phyloP scores from a whole-genome alignment of 441 rosid species.

The Hura crepitans region DNA sequence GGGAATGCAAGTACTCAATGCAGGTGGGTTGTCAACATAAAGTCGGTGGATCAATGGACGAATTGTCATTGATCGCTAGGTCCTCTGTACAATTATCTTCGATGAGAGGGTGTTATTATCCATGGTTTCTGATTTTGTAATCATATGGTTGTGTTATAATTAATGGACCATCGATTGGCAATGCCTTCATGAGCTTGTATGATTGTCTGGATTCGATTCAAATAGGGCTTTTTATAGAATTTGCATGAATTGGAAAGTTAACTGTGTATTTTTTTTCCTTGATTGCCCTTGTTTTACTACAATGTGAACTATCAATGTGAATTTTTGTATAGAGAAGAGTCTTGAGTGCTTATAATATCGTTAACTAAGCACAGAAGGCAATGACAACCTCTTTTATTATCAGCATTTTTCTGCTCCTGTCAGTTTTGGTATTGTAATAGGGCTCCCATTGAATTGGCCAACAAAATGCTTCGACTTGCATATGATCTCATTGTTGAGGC shows the following conservation, averaged over 20 bases:
- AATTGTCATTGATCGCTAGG: background rate
- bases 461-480: background rate
- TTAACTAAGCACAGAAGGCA: background rate
- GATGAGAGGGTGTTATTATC: background rate
- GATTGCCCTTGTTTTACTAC: background rate
- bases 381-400: background rate
- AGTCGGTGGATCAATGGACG: background rate
- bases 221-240: background rate
- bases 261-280: background rate
- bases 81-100: background rate
- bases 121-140: background rate
- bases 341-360: background rate
- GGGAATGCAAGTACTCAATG: background rate
- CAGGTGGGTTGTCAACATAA: background rate
- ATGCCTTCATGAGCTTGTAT: background rate
- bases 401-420: background rate
- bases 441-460: background rate
- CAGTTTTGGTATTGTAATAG: background rate
- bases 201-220: background rate
- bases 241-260: background rate
- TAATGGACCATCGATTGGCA: background rate
- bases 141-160: background rate
- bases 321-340: background rate
- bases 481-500: background rate
- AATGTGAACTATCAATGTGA: too few relatives aligned